Evolutionary conservation across 2,329 filamentous ascomycete species (phyloP), one percentile per base, ranked within the genome.

Genomic region (Colletotrichum trifolii): DNA sequence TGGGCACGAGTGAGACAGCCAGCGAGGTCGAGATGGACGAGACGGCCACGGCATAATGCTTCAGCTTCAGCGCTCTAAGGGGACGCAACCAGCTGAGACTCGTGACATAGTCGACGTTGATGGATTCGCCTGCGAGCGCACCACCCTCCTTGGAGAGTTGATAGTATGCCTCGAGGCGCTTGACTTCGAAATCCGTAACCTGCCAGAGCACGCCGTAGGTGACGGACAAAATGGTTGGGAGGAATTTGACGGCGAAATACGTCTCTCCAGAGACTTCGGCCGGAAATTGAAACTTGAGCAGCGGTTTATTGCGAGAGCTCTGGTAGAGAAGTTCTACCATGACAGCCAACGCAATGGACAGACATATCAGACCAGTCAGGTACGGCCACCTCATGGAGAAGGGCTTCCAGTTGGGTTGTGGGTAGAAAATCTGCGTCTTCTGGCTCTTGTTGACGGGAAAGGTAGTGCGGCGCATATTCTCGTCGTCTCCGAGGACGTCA

Each of bases 51-150:
- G 90, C 89, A 72, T 89, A 91, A 70, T 93, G 91, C 48, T 82
- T 83, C 67, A 86, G 83, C 65, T 80, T 81, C 3, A 92, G 71
- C 1, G 90, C 90, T 49, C 84, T 81, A 5, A 92, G 75, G 0
- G 91, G 91, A 2, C 89, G 83, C 43, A 90, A 76, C 71, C 91
- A 87, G 70, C 84, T 88, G 77, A 90, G 86, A 69, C 87, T 84
- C 6, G 90, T 92, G 48, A 91, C 83, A 65, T 93, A 93, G 74
- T 92, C 89, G 66, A 91, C 89, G 68, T 92, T 93, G 71, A 93
- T 85, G 0, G 88, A 91, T 72, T 88, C 85, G 43, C 84, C 85
- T 0, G 88, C 89, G 17, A 88, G 76, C 1, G 89, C 87, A 12
- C 89, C 89, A 3, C 81, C 82, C 3, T 82, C 78, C 67, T 82